Evolutionary conservation across 176 grass and related monocot genomes (phyloP).

Genomic region (Raddia distichophylla): DNA sequence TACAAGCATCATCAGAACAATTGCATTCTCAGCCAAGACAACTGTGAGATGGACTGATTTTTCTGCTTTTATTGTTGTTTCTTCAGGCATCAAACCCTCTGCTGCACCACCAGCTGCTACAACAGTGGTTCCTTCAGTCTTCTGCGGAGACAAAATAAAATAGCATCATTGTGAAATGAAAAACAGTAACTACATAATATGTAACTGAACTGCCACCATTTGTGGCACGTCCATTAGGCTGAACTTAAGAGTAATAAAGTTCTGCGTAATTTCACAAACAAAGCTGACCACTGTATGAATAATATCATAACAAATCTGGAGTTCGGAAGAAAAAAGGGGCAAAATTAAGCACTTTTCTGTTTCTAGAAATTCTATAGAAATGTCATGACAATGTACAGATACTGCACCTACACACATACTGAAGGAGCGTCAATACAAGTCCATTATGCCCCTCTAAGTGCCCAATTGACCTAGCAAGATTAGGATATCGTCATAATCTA

Average conservation of each 20-base stretch:
- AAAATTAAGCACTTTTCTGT: slow-evolving; percentile 20
- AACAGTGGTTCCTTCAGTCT: slow-evolving; percentile 81
- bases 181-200: slow-evolving; percentile 23
- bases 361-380: slow-evolving; percentile 14
- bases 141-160: slow-evolving; percentile 43
- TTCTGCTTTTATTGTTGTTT: slow-evolving; percentile 83
- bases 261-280: slow-evolving; percentile 18
- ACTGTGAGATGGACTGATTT: slow-evolving; percentile 67
- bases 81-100: slow-evolving; percentile 69
- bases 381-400: slow-evolving; percentile 17
- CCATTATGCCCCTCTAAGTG: neutral
- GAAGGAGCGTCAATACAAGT: neutral
- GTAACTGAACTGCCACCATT: slow-evolving; percentile 26
- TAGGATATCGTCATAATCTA: slow-evolving; percentile 10
- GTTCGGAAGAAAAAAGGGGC: neutral
- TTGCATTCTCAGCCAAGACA: slow-evolving; percentile 87
- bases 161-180: slow-evolving; percentile 22
- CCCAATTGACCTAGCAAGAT: neutral
- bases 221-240: slow-evolving; percentile 15
- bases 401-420: neutral
- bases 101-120: slow-evolving; percentile 64
- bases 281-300: slow-evolving; percentile 9
- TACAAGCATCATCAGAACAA: slow-evolving; percentile 95
- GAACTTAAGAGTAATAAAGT: slow-evolving; percentile 10
- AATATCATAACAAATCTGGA: slow-evolving; percentile 18